Conservation (phyloP, 805 yeast species). For the Spathaspora girioi region DNA sequence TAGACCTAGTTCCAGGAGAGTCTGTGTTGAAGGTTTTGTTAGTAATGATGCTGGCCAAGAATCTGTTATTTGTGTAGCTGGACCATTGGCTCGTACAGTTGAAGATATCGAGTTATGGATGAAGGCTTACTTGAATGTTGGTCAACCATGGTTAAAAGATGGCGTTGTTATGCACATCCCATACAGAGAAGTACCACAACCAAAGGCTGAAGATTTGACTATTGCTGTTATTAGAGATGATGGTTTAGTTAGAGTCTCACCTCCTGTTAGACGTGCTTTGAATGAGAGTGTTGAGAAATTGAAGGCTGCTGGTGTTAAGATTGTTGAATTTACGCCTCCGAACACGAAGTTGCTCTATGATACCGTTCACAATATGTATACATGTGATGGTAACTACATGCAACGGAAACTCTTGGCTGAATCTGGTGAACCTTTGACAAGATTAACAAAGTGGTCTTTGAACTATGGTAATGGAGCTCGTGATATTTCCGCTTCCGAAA, state of each 20-base stretch:
- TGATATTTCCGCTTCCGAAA: conserved; percentile 44
- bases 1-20: conserved; percentile 36
- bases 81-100: conserved; percentile 62
- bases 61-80: conserved; percentile 60
- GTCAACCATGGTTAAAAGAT: conserved; percentile 60
- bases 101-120: conserved; percentile 70
- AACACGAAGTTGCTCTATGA: conserved; percentile 56
- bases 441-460: conserved; percentile 60
- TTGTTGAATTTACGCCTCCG: conserved; percentile 56
- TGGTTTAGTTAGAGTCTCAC: conserved; percentile 62
- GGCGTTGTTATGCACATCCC: conserved; percentile 45
- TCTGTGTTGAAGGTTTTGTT: conserved; percentile 41
- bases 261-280: conserved; percentile 60
- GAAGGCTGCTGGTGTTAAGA: conserved; percentile 54
- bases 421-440: conserved; percentile 68
- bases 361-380: conserved; percentile 53
- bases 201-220: conserved; percentile 42
- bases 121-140: conserved; percentile 58
- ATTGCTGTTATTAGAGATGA: conserved; percentile 64
- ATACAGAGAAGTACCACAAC: conserved; percentile 47
- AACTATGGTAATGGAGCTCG: conserved; percentile 57
- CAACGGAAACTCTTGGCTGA: conserved; percentile 48
- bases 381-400: conserved; percentile 64
- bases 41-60: conserved; percentile 62
- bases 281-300: conserved; percentile 51